Evolutionary conservation across 371 early-diverging fungal genomes (phyloP).

Genomic region (Cokeromyces recurvatus): DNA sequence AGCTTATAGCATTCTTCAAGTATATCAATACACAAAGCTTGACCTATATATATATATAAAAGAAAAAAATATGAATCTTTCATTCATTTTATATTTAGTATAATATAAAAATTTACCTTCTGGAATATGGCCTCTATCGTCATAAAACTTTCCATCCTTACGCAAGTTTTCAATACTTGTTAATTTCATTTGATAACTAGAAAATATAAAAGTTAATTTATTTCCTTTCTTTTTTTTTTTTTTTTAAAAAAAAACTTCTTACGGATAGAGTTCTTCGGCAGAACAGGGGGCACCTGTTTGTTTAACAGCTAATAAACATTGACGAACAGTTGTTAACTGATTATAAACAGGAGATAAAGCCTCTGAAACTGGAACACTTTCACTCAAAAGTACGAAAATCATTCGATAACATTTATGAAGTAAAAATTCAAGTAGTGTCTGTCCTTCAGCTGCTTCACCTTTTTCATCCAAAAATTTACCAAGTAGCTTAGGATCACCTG

Average conservation of each 20-base stretch:
- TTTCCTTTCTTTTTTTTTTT: not conserved
- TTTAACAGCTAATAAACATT: slow-evolving; percentile 73
- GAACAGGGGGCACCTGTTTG: slow-evolving; percentile 74
- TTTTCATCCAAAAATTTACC: slow-evolving; percentile 62
- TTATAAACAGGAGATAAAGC: slow-evolving; percentile 77
- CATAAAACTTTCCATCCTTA: slow-evolving; percentile 82
- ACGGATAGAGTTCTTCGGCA: slow-evolving; percentile 43
- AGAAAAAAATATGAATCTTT: not conserved
- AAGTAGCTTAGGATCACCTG: not conserved
- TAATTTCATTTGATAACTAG: slow-evolving; percentile 78
- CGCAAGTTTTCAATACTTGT: slow-evolving; percentile 74
- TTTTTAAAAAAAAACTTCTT: too few relatives aligned
- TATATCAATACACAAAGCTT: slow-evolving; percentile 73
- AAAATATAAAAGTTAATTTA: not conserved
- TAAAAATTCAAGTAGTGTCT: slow-evolving; percentile 69
- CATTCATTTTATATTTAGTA: too few relatives aligned
- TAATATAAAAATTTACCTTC: slow-evolving; percentile 50
- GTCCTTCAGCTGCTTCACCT: slow-evolving; percentile 66
- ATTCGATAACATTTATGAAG: slow-evolving; percentile 85
- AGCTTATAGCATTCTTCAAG: slow-evolving; percentile 82
- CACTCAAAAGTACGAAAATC: slow-evolving; percentile 71
- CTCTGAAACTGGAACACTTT: slow-evolving; percentile 80
- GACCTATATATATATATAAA: slow-evolving; percentile 20
- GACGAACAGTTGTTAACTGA: slow-evolving; percentile 78
- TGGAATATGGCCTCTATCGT: slow-evolving; percentile 73